A percentile compares a stretch with the other conserved stretches of the same genome.
These are phyloP conservation scores for Pseudocercospora pini-densiflorae DNA, from an alignment of 2,329 filamentous ascomycete species.

Conservation along the genomic window DNA sequence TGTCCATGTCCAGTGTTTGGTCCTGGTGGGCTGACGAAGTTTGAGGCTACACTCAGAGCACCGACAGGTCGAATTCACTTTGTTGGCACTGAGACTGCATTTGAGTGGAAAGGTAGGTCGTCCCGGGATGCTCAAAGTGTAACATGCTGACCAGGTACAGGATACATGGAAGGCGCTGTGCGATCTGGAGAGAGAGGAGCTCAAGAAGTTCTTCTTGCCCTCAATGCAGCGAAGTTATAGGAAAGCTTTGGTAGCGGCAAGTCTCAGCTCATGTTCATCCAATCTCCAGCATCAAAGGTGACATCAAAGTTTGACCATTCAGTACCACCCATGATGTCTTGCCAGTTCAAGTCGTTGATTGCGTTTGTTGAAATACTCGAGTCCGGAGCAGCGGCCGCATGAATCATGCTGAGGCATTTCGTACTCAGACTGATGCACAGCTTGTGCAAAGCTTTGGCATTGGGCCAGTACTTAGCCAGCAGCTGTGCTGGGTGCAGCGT, in stretches of 20 bases:
- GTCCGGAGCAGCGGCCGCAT: not conserved
- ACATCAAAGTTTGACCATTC: not conserved
- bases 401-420: not conserved
- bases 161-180: constrained; percentile 64
- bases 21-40: constrained; percentile 33
- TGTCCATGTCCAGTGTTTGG: constrained; percentile 36
- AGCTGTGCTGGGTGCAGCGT: constrained; percentile 12
- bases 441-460: constrained; percentile 16
- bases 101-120: constrained; percentile 50
- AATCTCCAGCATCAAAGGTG: constrained; percentile 3
- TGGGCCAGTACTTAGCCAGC: constrained; percentile 17
- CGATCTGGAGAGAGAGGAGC: constrained; percentile 55
- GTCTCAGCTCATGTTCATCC: not conserved
- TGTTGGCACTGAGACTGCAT: constrained; percentile 59
- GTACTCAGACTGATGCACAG: constrained; percentile 5
- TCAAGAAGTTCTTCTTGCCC: constrained; percentile 47
- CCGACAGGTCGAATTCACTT: constrained; percentile 54
- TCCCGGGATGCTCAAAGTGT: not conserved
- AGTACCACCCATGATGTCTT: not conserved
- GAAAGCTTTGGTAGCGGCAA: no score
- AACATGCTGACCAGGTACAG: constrained; percentile 28
- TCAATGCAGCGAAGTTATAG: constrained; percentile 24
- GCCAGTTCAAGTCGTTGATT: not conserved
- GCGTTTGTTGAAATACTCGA: not conserved
- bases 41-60: constrained; percentile 30